A percentile compares a stretch with the other conserved stretches of the same genome.
Conservation (phyloP, 2,329 filamentous ascomycete species). For the Aspergillus floridensis region DNA sequence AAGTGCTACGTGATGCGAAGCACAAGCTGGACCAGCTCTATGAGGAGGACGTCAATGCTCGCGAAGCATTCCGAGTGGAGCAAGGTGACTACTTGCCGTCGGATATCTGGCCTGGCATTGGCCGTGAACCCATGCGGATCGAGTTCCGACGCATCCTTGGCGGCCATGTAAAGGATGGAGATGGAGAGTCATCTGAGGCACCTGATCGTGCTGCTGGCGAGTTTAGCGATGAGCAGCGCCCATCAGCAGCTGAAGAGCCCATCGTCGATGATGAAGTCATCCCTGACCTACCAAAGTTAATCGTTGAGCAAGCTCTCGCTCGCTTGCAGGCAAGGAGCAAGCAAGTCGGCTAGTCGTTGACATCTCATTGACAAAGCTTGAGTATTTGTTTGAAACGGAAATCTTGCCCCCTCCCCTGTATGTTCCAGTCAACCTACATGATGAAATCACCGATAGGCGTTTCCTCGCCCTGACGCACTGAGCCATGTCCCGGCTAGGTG, state of each 20-base stretch:
- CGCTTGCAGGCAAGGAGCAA: constrained; percentile 36
- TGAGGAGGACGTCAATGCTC: constrained; percentile 67
- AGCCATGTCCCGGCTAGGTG: constrained; percentile 5
- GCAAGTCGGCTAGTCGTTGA: constrained; percentile 13
- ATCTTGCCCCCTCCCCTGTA: neutral
- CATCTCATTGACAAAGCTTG: neutral
- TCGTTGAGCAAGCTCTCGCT: constrained; percentile 44
- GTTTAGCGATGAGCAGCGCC: neutral
- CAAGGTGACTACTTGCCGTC: constrained; percentile 83
- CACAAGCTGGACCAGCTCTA: constrained; percentile 73
- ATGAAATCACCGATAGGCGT: constrained; percentile 34
- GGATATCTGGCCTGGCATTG: constrained; percentile 80
- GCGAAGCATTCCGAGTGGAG: constrained; percentile 76
- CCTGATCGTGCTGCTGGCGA: constrained; percentile 11
- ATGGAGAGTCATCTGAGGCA: constrained; percentile 9
- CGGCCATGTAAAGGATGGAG: constrained; percentile 29
- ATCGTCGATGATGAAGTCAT: constrained; percentile 36
- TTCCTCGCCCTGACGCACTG: constrained; percentile 20
- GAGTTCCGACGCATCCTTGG: constrained; percentile 38
- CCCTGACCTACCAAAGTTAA: constrained; percentile 42
- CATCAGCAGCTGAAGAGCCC: constrained; percentile 11
- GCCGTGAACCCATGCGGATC: constrained; percentile 52
- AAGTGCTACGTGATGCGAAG: constrained; percentile 73
- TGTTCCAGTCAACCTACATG: constrained; percentile 25
- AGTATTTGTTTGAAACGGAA: neutral